These are phyloP conservation scores for Picea sitchensis DNA, from an alignment of 75 land plant species.

Conservation along the genomic window DNA sequence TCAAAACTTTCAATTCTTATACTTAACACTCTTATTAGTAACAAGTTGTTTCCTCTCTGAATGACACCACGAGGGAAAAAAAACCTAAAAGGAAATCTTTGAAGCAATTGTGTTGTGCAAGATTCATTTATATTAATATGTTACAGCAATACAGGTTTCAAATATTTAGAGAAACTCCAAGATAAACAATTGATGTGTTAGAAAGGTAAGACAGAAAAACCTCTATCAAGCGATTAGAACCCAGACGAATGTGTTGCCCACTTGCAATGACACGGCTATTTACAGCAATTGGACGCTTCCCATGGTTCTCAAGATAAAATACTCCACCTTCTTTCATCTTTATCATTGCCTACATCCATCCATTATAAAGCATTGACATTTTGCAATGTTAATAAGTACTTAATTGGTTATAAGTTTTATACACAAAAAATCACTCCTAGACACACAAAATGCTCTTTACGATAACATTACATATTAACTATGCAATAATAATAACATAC, in stretches of 20 bases:
- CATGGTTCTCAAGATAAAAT: slow-evolving; percentile 68
- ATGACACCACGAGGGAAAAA: no score
- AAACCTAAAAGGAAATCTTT: no score
- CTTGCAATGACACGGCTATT: slow-evolving; percentile 55
- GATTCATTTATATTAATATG: neutral
- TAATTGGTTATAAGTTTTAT: neutral
- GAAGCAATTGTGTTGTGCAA: no score
- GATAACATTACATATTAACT: no score
- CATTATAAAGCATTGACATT: neutral
- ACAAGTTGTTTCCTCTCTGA: no score
- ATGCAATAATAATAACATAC: no score
- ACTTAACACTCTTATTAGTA: no score
- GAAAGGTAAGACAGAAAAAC: slow-evolving; percentile 24
- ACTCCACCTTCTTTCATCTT: slow-evolving; percentile 78
- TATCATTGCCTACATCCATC: slow-evolving; percentile 56
- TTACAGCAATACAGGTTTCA: neutral
- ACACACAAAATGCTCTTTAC: no score
- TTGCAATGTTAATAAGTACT: neutral
- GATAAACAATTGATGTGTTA: neutral
- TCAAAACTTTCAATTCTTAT: no score
- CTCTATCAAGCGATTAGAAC: slow-evolving; percentile 79
- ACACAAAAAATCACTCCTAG: neutral
- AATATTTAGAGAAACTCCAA: neutral
- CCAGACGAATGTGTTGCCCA: slow-evolving; percentile 49
- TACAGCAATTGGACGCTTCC: slow-evolving; percentile 56